Conservation (phyloP, 1,284 basidiomycete genomes). For the Termitomyces sp. region DNA sequence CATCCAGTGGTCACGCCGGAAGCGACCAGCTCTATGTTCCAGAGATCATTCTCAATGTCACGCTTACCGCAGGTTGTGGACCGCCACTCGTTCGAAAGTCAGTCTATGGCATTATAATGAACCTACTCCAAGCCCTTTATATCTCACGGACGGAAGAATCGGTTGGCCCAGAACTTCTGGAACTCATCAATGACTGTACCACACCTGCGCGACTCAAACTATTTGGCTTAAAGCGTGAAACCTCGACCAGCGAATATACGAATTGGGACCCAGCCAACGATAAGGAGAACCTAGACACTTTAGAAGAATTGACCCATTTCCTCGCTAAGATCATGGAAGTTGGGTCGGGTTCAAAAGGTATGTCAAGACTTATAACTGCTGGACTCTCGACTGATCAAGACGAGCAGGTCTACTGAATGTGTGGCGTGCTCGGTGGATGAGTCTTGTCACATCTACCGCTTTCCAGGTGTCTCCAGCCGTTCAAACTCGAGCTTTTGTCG, state of each 20-base stretch:
- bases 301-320: constrained; percentile 65
- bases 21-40: constrained; percentile 79
- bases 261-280: constrained; percentile 54
- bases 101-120: constrained; percentile 77
- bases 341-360: constrained; percentile 67
- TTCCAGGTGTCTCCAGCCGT: constrained; percentile 91
- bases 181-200: constrained; percentile 59
- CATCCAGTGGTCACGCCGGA: constrained; percentile 57
- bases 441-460: constrained; percentile 84
- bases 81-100: constrained; percentile 71
- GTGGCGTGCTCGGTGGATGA: constrained; percentile 93
- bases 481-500: constrained; percentile 85
- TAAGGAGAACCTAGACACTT: constrained; percentile 55
- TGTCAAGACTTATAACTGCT: constrained; percentile 17
- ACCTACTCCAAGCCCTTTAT: constrained; percentile 74
- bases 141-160: constrained; percentile 55
- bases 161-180: constrained; percentile 50
- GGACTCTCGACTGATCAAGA: background rate
- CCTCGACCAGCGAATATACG: constrained; percentile 60
- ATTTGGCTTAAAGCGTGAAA: constrained; percentile 69
- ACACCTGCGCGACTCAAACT: constrained; percentile 54
- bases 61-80: constrained; percentile 71
- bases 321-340: constrained; percentile 63
- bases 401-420: constrained; percentile 76
- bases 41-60: constrained; percentile 76